A percentile compares a stretch with the other conserved stretches of the same genome.
phyloP scores from a whole-genome alignment of 73 alveolate genomes.

The Paraurostyla sp. region DNA sequence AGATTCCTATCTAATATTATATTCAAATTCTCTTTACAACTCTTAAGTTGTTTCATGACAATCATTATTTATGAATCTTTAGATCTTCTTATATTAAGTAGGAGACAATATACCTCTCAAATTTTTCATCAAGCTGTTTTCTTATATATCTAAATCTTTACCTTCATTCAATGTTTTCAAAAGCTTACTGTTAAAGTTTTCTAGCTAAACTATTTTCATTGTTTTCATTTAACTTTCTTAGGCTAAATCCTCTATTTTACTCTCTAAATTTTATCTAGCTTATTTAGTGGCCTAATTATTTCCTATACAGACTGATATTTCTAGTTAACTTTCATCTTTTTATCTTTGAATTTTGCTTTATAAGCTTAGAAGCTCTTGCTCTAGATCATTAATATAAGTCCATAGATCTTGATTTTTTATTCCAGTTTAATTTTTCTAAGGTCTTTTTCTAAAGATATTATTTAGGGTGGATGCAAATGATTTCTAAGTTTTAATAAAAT shows the following conservation, averaged over 20 bases:
- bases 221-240: background rate
- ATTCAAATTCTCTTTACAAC: background rate
- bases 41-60: background rate
- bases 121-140: background rate
- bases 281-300: background rate
- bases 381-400: background rate
- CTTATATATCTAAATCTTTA: background rate
- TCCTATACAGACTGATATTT: background rate
- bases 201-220: background rate
- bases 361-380: background rate
- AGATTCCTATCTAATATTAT: background rate
- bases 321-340: constrained; percentile 6
- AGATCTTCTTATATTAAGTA: background rate
- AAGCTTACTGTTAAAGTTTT: background rate
- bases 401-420: background rate
- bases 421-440: background rate
- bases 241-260: background rate
- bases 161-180: background rate
- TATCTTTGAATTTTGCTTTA: background rate
- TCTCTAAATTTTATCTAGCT: background rate
- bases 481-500: background rate
- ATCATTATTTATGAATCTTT: background rate
- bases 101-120: constrained; percentile 20
- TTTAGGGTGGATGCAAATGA: background rate
- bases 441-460: background rate